Evolutionary conservation across 1,139 yeast species (phyloP), one percentile per base, ranked within the genome.

Genomic region (Blastobotrys proliferans): DNA sequence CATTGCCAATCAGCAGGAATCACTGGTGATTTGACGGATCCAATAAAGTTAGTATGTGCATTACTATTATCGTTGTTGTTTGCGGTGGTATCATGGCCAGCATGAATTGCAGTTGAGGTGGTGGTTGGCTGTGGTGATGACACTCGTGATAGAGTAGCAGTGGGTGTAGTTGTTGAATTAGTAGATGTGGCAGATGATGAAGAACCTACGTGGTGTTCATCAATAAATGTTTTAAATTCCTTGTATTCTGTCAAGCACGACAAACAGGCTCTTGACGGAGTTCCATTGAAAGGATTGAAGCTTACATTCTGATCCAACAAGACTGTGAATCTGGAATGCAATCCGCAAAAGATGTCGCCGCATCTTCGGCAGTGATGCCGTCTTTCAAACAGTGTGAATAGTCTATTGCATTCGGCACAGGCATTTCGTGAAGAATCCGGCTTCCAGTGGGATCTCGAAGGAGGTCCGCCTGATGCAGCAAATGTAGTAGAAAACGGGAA

Each of bases 361-460:
- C 97, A 90, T 58, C 85, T 82, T 41, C 97, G 76, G 61, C 97
- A 90, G 65, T 90, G 97, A 60, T 90, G 97, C 47, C 94, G 78
- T 50, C 97, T 75, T 55, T 88, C 95, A 62, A 86, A 77, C 31
- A 64, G 52, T 4, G 66, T 56, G 47, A 67, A 67, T 20, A 48
- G 46, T 26, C 49, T 49, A 27, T 45, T 68, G 64, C 97, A 88
- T n/a, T 74, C 73, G n/a, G 76, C 73, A 61, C 97, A 88, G 39
- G 75, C 70, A 36, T 69, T 65, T 22, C 85, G 77, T 13, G 74
- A 61, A 37, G 74, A 74, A 61, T 88, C 95, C 31, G 85, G 79
- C 38, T 79, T 69, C 97, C 97, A 88, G 61, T 88, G 96, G 11
- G 40, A 33, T 33, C 44, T 35, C 14, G 48, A 38, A 3, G 50